Conservation (phyloP, 306 rosid genomes). For the Datisca glomerata region DNA sequence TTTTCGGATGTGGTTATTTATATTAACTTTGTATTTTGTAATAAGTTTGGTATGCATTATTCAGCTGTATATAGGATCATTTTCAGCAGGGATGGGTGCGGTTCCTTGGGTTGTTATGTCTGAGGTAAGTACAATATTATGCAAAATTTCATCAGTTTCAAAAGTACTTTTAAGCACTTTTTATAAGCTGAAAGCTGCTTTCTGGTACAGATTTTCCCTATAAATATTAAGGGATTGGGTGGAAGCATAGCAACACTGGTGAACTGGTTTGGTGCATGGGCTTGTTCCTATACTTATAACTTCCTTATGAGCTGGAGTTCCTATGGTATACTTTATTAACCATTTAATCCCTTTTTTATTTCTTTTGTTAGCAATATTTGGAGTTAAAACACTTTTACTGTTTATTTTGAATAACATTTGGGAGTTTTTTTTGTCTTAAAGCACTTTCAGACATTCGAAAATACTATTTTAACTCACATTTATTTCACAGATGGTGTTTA, state of each 20-base stretch:
- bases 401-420: too few species aligned
- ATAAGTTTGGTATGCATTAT: conserved; percentile 8
- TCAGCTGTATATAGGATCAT: conserved; percentile 63
- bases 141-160: too few species aligned
- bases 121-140: too few species aligned
- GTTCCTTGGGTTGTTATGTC: conserved; percentile 98
- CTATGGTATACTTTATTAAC: conserved; percentile 37
- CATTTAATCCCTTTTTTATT: not conserved
- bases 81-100: conserved; percentile 88
- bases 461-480: too few species aligned
- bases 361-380: too few species aligned
- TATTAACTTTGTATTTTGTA: conserved; percentile 5
- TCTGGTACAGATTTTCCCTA: conserved; percentile 65
- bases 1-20: conserved; percentile 6
- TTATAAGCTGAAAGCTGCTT: not conserved
- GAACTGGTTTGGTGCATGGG: conserved; percentile 95
- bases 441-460: too few species aligned
- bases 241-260: conserved; percentile 83
- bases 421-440: too few species aligned
- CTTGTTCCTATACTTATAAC: conserved; percentile 81
- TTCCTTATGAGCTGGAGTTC: conserved; percentile 79
- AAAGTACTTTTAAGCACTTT: too few species aligned
- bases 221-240: conserved; percentile 69
- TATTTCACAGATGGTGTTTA: too few species aligned
- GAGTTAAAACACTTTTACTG: too few species aligned